Percentiles rank a stretch among this genome's conserved stretches.
Conservation (phyloP, 768 basidiomycete species). For the Lactifluus subvellereus region DNA sequence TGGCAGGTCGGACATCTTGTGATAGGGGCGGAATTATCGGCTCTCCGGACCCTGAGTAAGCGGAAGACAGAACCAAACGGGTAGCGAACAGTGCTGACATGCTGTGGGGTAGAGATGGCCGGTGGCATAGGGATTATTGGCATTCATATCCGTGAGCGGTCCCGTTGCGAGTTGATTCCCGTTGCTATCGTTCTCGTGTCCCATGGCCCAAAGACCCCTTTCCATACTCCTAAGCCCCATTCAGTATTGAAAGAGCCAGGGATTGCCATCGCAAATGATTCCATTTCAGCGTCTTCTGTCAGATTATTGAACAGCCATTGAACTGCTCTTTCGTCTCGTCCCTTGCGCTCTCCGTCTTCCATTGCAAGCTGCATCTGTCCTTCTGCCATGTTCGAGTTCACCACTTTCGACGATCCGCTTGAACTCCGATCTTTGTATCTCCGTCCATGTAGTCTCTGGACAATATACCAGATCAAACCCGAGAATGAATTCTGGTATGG, state of each 20-base stretch:
- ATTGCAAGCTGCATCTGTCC: constrained; percentile 10
- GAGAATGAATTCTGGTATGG: constrained; percentile 16
- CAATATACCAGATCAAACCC: constrained; percentile 5
- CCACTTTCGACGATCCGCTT: neutral
- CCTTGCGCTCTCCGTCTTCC: constrained; percentile 1
- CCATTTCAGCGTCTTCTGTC: constrained; percentile 5
- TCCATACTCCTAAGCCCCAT: constrained; percentile 6
- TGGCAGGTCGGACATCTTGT: too few species aligned
- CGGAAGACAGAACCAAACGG: too few species aligned
- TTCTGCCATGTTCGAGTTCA: constrained; percentile 1
- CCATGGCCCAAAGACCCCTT: neutral
- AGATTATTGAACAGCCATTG: neutral
- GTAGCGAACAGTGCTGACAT: too few species aligned
- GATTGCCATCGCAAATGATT: neutral
- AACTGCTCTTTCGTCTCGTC: neutral
- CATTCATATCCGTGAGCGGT: too few species aligned
- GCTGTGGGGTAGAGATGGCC: too few species aligned
- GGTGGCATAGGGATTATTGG: too few species aligned
- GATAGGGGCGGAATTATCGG: too few species aligned
- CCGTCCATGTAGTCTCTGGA: neutral
- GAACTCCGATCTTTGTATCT: neutral
- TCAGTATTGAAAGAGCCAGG: neutral
- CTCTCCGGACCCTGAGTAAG: too few species aligned
- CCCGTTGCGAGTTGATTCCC: too few species aligned
- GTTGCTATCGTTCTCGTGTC: too few species aligned